Base-by-base conservation (phyloP, 2,329 filamentous ascomycete genomes). In the Coniella vitis region DNA sequence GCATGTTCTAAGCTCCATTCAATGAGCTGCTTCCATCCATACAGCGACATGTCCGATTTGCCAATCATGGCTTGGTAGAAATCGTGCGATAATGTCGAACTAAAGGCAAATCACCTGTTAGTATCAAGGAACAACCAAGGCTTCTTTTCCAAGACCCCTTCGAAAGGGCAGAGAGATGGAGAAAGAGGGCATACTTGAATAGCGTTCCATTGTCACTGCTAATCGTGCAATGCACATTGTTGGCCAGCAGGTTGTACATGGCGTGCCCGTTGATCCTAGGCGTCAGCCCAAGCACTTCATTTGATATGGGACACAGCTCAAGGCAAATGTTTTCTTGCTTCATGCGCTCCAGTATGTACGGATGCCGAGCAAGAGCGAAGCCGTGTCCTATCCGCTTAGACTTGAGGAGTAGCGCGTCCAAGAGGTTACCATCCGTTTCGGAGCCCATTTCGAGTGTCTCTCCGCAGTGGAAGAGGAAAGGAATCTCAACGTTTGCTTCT, bases 21-120 rank as follows among this genome's bases (percentile, higher is more conserved):
- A 14, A 71, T 70, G 19, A 84, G 72, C 63, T 88, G 84, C 60
- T 84, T 83, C 81, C 84, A 86, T 38, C 84, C 84, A 54, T 78
- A 78, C 0, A 90, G 64, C 16, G 73, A 77, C 74, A 89, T 86
- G 49, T 79, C 74, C 12, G 74, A 70, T 38, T 79, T 80, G 41
- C 85, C 86, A 7, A 86, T 75, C 72, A 89, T 80, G 51, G 83
- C 74, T 60, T 90, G 86, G 61, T 88, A 89, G 60, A 89, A 88
- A 59, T 90, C 86, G 55, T 88, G 83, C 1, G 82, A 84, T 38
- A 89, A 72, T 2, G 81, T 81, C 13, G 84, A 87, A 54, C 82
- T 86, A 49, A 1, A n/a, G n/a, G n/a, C n/a, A 16, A 9, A 31
- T 16, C 4, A 19, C 10, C 16, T 32, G 13, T 45, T 12, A 45